Evolutionary conservation across 805 yeast species (phyloP).

Genomic region (Myxozyma vanderwaltii): DNA sequence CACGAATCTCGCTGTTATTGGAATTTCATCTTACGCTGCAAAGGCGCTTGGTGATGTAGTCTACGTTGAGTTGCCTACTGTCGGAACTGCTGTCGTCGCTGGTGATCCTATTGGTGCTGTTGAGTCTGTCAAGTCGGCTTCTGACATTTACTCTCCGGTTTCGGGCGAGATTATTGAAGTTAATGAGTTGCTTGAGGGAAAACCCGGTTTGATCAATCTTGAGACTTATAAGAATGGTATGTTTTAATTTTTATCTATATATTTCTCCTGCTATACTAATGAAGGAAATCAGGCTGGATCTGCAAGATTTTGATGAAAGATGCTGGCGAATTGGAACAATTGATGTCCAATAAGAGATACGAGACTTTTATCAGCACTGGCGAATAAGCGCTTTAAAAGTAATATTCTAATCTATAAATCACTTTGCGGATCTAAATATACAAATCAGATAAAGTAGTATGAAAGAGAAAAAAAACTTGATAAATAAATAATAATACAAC

Average conservation of each 20-base stretch:
- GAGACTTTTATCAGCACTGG: constrained; percentile 21
- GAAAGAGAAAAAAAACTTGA: neutral
- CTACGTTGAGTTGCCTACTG: constrained; percentile 84
- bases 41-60: constrained; percentile 98
- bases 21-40: constrained; percentile 92
- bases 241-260: neutral
- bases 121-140: constrained; percentile 91
- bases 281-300: constrained; percentile 21
- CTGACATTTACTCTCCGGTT: constrained; percentile 89
- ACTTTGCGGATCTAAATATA: neutral
- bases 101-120: constrained; percentile 92
- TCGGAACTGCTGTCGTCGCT: constrained; percentile 57
- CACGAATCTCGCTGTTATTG: constrained; percentile 66
- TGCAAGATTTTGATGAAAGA: constrained; percentile 22
- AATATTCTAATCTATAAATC: neutral
- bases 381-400: neutral
- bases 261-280: neutral
- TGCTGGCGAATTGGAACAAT: constrained; percentile 14
- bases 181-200: constrained; percentile 64
- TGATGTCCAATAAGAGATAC: constrained; percentile 21
- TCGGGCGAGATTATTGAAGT: constrained; percentile 72
- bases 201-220: constrained; percentile 76
- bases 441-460: neutral
- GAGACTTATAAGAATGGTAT: constrained; percentile 63
- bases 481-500: too few relatives aligned